Evolutionary conservation across 192 early-diverging fungal species (phyloP), one percentile per base, ranked within the genome.

Genomic region (Backusella tuberculispora): DNA sequence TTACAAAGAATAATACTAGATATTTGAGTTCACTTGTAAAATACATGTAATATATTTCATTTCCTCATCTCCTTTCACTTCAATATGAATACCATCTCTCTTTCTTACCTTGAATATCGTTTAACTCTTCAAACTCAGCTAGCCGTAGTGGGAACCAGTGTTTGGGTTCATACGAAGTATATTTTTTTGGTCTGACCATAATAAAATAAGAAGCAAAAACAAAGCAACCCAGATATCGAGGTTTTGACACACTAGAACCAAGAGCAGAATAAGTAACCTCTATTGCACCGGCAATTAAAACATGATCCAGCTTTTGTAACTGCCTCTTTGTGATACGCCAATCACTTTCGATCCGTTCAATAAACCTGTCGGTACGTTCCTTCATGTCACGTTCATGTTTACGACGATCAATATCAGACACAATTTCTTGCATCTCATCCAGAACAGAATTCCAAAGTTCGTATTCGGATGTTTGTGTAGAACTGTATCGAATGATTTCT

Each of bases 91-190:
- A 21, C 0, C 21, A 21, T 53, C 13, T 53, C 21, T 53, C n/a
- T 53, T 53, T 53, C 50, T 21, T 74, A 81, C 80, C 76, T 50
- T 77, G 47, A 44, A 56, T 66, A 26, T 76, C 80, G 19, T 42
- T 74, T 7, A 83, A 75, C 66, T 92, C 90, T 10, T 86, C 83
- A 8, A 90, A 71, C 14, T 82, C 84, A 80, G 87, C 87, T 3
- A 85, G 83, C n/a, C 90, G 83, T 41, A 92, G 76, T 0, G 91
- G 90, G 17, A 92, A 86, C 91, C 91, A 92, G 67, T 86, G 88
- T 63, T 89, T 85, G 0, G 90, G 86, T 19, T 87, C 81, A 19
- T 90, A 83, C 17, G 72, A 74, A 37, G 66, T 81, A 2, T 80
- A 64, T 24, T 85, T 87, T 66, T 86, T 86, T 4, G 83, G 76